Base-by-base conservation (phyloP, 2,329 filamentous ascomycete species). In the Thermothelomyces thermophilus region DNA sequence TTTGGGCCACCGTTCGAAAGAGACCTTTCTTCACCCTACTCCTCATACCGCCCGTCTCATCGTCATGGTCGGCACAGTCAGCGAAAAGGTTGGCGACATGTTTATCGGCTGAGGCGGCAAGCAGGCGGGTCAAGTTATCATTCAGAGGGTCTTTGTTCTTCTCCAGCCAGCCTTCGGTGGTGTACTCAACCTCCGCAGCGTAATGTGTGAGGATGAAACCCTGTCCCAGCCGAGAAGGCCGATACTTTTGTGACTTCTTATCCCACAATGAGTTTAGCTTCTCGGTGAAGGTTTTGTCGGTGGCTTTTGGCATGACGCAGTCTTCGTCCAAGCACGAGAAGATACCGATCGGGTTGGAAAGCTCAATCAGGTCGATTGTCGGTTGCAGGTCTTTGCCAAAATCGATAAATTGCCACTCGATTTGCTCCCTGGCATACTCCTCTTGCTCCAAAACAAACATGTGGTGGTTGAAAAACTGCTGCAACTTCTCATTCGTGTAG, bases 361-460 rank as follows among this genome's bases (percentile, higher is more conserved):
- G 69, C 68, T 98, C 93, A 56, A 98, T 98, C 39, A 98, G 76
- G 62, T 98, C 93, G 60, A 98, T 98, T 0, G 93, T 98, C 0
- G 93, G 93, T 66, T 98, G 94, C 22, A 98, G 75, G 63, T 98
- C 93, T 54, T 90, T 90, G 16, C 93, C 93, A 64, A 98, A 98
- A 68, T 98, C 93, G 64, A 98, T 98, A 66, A 98, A 98, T 64
- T 97, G 90, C 93, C 93, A 98, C 69, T 98, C 93, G 59, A 98
- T 98, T 67, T 96, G 88, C 65, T 98, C 93, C 41, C 91, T 77
- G 8, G 93, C 90, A 66, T 98, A 98, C 66, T 98, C 93, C 67
- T 98, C 93, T 63, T 98, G 93, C 66, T 98, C 93, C 7, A 98
- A 75, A 9, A 98, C 93, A 64, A 98, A 98, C 93, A 98, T 98